These are phyloP conservation scores for Botrytis hyacinthi DNA, from an alignment of 2,329 filamentous ascomycete species.

Conservation along the genomic window DNA sequence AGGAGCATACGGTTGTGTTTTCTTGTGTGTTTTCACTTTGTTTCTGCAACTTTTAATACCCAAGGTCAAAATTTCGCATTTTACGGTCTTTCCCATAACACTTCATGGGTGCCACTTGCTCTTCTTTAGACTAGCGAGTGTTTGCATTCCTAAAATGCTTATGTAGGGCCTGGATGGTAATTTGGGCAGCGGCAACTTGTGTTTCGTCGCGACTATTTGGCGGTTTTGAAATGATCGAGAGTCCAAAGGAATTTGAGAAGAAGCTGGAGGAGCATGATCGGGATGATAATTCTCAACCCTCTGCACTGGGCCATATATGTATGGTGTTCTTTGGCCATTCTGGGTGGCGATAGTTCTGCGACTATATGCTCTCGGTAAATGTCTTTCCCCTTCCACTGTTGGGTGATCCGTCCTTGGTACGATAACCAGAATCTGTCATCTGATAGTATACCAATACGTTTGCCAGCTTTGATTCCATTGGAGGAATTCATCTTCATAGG, in stretches of 20 bases:
- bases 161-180: not conserved
- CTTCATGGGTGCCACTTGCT: not conserved
- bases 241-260: not conserved
- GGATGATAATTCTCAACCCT: not conserved
- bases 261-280: too few species aligned
- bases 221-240: not conserved
- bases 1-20: not conserved
- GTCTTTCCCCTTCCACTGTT: not conserved
- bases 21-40: not conserved
- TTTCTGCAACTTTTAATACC: not conserved
- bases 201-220: not conserved
- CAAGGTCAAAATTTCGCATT: not conserved
- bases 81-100: not conserved
- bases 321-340: too few species aligned
- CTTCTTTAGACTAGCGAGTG: not conserved
- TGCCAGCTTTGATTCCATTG: not conserved
- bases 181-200: not conserved
- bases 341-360: not conserved
- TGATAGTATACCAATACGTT: not conserved
- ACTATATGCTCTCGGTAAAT: not conserved
- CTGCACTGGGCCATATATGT: not conserved
- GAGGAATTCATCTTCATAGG: not conserved
- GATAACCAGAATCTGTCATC: not conserved
- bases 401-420: not conserved
- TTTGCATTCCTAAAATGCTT: not conserved